phyloP scores from a whole-genome alignment of 805 yeast genomes.

The Cyberlindnera subsufficiens region DNA sequence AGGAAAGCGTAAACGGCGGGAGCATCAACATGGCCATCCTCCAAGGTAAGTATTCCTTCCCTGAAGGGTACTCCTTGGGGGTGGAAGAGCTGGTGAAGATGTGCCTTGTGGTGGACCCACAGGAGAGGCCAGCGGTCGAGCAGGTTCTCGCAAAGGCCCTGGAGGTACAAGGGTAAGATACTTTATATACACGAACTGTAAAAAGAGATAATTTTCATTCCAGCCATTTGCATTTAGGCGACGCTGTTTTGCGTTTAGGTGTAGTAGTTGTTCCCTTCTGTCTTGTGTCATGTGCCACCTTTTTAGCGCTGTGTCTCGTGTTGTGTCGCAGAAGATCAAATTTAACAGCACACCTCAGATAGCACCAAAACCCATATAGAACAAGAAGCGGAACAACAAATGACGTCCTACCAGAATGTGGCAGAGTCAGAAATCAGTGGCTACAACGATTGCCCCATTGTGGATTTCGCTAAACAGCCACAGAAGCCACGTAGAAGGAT shows the following conservation, averaged over 20 bases:
- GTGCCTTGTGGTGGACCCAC: conserved; percentile 62
- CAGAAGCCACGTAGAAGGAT: not conserved
- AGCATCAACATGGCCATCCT: conserved; percentile 68
- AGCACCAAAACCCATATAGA: not conserved
- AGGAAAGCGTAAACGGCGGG: conserved; percentile 78
- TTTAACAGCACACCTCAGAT: not conserved
- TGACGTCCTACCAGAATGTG: conserved; percentile 30
- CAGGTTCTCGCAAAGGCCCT: conserved; percentile 48
- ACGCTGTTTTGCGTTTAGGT: too few species aligned
- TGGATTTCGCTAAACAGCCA: conserved; percentile 6
- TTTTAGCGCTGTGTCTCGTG: not conserved
- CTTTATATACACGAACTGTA: not conserved
- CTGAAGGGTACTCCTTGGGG: conserved; percentile 42
- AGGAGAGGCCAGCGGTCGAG: conserved; percentile 57
- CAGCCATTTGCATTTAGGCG: too few species aligned
- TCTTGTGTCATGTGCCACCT: too few species aligned
- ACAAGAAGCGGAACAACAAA: not conserved
- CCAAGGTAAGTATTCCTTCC: conserved; percentile 42
- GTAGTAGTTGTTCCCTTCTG: too few species aligned
- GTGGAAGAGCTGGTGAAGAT: conserved; percentile 48
- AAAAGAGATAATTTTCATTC: too few species aligned
- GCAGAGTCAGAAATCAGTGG: conserved; percentile 36
- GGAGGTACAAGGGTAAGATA: conserved; percentile 25
- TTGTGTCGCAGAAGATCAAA: not conserved
- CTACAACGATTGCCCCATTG: conserved; percentile 37